Evolutionary conservation across 2,329 filamentous ascomycete species (phyloP), one percentile per base, ranked within the genome.

Genomic region (Beauveria sp.): DNA sequence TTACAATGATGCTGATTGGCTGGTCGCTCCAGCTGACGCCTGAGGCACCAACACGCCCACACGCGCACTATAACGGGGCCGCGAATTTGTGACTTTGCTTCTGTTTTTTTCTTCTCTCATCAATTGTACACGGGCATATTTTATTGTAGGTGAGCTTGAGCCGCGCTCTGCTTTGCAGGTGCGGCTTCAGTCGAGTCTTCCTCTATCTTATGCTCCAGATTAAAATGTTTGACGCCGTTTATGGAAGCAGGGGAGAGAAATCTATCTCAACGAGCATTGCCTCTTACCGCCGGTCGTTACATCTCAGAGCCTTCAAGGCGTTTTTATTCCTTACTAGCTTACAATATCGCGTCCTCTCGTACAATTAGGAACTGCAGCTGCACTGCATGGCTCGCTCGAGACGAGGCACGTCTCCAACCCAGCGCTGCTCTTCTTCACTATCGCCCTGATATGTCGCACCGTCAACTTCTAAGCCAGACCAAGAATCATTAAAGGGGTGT

Each of bases 371-470:
- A 72, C 91, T 96, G 76, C 95, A 99, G 72, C 91, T 96, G 74
- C 95, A 98, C 78, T 97, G 93, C 84, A 96, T 86, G 40, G 89
- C 90, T 67, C 91, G 84, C 74, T 87, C 86, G 51, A 81, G 81
- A 71, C 83, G 86, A 0, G 93, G 93, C 60, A 96, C 91, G 75
- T 97, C 92, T 2, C 90, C 88, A 67, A 88, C 91, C 79, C 91
- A 96, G 65, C 93, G 81, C 67, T 87, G 81, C 73, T 96, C 93
- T 71, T 96, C 90, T 18, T 86, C 84, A 58, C 76, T 77, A 65
- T 95, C 79, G 62, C 85, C 83, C 62, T 79, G 67, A 79, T 83
- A 79, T 65, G 75, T 74, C 68, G 80, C 69, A 51, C 78, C 75
- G 3, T 82, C 74, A 49, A 82, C 76, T 26, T 72, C 72, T 60